Conservation (phyloP, 1,284 basidiomycete genomes). For the Ganoderma leucocontextum region DNA sequence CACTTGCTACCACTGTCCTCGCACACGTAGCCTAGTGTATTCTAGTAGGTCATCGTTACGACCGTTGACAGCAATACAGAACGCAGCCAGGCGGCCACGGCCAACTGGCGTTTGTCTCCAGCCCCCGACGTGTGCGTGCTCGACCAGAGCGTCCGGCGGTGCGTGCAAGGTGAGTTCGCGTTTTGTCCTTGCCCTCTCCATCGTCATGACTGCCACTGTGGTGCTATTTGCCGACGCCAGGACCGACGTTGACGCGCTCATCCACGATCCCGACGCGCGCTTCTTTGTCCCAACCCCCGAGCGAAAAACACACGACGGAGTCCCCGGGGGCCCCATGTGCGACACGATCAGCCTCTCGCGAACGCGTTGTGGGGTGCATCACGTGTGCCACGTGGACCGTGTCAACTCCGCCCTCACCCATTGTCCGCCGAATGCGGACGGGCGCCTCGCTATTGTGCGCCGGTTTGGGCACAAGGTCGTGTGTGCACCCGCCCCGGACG, state of each 20-base stretch:
- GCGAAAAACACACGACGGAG: neutral
- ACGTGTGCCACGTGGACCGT: constrained; percentile 36
- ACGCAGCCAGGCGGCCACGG: neutral
- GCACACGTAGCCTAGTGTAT: constrained; percentile 20
- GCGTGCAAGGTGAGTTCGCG: neutral
- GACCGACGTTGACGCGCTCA: neutral
- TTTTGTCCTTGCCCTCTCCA: neutral
- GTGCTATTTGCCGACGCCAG: neutral
- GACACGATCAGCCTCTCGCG: constrained; percentile 27
- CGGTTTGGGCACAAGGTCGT: constrained; percentile 9
- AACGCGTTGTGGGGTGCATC: constrained; percentile 19
- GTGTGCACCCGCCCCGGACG: neutral
- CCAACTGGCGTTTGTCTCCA: neutral
- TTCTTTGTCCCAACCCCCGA: neutral
- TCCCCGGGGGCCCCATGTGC: constrained; percentile 24
- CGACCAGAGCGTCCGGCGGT: neutral
- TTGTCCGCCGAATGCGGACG: constrained; percentile 28
- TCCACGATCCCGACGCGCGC: neutral
- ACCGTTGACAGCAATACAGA: constrained; percentile 11
- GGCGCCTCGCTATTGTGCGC: constrained; percentile 22
- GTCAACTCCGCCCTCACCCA: constrained; percentile 30
- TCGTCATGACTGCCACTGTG: neutral
- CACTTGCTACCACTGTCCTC: neutral
- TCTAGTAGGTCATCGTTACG: constrained; percentile 11
- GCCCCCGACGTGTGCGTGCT: constrained; percentile 10